Evolutionary conservation across 2,329 filamentous ascomycete genomes (phyloP).

Genomic region (Diaporthe velutina): DNA sequence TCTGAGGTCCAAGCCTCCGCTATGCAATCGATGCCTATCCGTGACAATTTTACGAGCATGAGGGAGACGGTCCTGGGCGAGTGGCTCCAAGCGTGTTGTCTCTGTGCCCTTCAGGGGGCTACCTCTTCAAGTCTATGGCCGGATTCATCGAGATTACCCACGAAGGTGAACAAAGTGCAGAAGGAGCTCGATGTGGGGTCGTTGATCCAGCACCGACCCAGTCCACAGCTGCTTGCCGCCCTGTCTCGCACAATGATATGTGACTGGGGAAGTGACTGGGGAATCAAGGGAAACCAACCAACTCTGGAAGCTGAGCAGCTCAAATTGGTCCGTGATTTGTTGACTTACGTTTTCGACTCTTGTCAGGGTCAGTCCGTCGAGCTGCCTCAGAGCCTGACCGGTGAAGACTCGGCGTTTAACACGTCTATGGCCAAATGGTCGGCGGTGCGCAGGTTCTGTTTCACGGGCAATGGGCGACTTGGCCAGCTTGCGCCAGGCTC

Average conservation of each 20-base stretch:
- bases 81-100: not conserved
- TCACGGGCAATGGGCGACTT: not conserved
- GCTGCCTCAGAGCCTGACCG: not conserved
- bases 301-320: not conserved
- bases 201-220: not conserved
- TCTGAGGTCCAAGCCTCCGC: not conserved
- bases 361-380: not conserved
- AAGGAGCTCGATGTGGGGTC: not conserved
- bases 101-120: not conserved
- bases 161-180: not conserved
- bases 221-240: not conserved
- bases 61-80: not conserved
- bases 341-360: slow-evolving; percentile 4
- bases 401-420: not conserved
- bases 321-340: not conserved
- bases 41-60: not conserved
- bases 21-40: not conserved
- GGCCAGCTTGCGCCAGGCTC: not conserved
- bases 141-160: not conserved
- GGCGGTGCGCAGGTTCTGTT: not conserved
- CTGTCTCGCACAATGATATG: not conserved
- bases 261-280: not conserved
- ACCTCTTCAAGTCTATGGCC: not conserved
- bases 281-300: not conserved
- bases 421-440: not conserved